Base-by-base conservation (phyloP, 306 rosid genomes). In the Ammopiptanthus mongolicus region DNA sequence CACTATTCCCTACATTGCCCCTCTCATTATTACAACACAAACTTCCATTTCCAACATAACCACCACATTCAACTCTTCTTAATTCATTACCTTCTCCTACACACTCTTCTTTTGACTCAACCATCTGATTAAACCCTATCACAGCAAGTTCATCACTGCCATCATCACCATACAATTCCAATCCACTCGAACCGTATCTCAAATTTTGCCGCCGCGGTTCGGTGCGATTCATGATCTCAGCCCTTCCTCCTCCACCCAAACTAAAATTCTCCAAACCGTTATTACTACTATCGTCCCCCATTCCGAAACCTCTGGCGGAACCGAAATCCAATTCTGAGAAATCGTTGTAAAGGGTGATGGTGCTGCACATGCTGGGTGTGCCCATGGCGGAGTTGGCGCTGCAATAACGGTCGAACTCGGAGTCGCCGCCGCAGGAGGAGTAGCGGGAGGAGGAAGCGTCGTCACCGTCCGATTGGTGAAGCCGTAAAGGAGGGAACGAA, bases 301-400 rank as follows among this genome's bases (percentile, higher is more conserved):
- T 56, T 37, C 88, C 90, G 7, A 46, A 63, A 78, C 56, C 78
- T 63, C 57, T 85, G 2, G 69, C 4, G 34, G 88, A 83, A 55
- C 85, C 90, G n/a, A 77, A 83, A 42, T 89, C 97, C 11, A 62
- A 71, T 13, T 90, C 93, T 11, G 87, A 33, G 63, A 81, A 88
- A 50, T 95, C 97, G 55, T 88, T 86, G 68, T 77, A 95, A 13
- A 81, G 82, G 6, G 97, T 90, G 73, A 92, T 47, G 29, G 96
- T 59, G 81, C 99, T 88, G 39, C 90, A 78, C 79, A 85, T 66
- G 77, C 86, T 90, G 0, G 97, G 97, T 25, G 97, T 92, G 14
- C 96, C 97, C 91, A 92, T 86, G 6, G 59, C 79, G 14, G 99
- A 95, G 83, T 89, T 92, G 34, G 97, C 92, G 82, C 99, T 95